A percentile compares a stretch with the other conserved stretches of the same genome.
These are phyloP conservation scores for Cladosporium velox DNA, from an alignment of 2,329 filamentous ascomycete species.

Conservation along the genomic window DNA sequence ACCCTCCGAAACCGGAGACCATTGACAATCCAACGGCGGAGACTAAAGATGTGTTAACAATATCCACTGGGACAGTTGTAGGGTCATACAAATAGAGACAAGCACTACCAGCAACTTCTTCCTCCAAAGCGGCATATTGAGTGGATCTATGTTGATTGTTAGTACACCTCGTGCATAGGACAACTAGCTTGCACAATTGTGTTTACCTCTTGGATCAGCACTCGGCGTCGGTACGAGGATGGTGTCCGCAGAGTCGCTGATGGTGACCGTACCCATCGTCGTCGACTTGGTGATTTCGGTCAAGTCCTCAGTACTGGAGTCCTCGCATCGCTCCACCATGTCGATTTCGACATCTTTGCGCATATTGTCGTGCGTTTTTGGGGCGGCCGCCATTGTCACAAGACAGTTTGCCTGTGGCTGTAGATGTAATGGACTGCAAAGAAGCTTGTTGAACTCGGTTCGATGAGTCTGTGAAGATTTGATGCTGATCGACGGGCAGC, in stretches of 20 bases:
- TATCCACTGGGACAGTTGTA: neutral
- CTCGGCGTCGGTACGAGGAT: slow-evolving; percentile 36
- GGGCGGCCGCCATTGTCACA: neutral
- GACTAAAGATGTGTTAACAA: slow-evolving; percentile 34
- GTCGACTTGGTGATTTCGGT: neutral
- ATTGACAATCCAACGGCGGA: slow-evolving; percentile 43
- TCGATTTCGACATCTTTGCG: slow-evolving; percentile 13
- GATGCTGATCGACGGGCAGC: neutral
- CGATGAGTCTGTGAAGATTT: neutral
- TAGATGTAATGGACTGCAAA: neutral
- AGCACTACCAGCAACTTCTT: slow-evolving; percentile 36
- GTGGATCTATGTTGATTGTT: slow-evolving; percentile 29
- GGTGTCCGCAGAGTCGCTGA: slow-evolving; percentile 34
- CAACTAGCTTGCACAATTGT: neutral
- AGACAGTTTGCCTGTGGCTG: neutral
- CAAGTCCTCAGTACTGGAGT: neutral
- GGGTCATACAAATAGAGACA: slow-evolving; percentile 32
- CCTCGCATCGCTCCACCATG: slow-evolving; percentile 10
- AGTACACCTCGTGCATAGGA: neutral
- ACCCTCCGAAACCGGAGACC: slow-evolving; percentile 46
- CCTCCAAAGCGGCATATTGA: slow-evolving; percentile 35
- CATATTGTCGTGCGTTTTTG: neutral
- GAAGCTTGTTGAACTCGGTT: neutral
- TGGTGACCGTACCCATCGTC: slow-evolving; percentile 36
- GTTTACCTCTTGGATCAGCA: slow-evolving; percentile 34